A percentile compares a stretch with the other conserved stretches of the same genome.
phyloP scores from a whole-genome alignment of 1,284 basidiomycete species.

The Austroboletus niveus region DNA sequence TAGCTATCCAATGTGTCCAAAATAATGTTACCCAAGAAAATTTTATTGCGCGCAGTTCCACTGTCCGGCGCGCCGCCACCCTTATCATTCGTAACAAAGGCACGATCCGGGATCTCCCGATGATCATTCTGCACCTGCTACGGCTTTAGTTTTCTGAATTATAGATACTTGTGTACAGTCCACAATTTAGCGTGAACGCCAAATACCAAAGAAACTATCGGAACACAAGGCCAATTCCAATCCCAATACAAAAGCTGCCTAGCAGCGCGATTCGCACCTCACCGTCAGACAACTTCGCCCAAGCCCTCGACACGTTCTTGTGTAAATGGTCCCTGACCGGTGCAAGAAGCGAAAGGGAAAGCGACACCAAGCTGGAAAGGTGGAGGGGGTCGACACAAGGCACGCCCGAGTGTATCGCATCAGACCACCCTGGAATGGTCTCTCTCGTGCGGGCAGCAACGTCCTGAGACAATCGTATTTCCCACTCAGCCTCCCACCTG shows the following conservation, averaged over 20 bases:
- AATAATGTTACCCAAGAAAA: too few species aligned
- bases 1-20: too few species aligned
- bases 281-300: constrained; percentile 26
- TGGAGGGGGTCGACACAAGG: constrained; percentile 46
- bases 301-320: constrained; percentile 13
- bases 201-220: constrained; percentile 20
- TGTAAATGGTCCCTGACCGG: constrained; percentile 20
- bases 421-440: constrained; percentile 16
- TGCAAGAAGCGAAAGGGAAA: constrained; percentile 46
- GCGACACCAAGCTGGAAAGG: constrained; percentile 44
- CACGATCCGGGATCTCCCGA: too few species aligned
- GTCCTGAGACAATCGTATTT: constrained; percentile 52
- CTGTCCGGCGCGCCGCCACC: too few species aligned
- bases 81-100: too few species aligned
- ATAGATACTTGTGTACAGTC: neutral
- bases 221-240: constrained; percentile 32
- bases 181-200: neutral
- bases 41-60: too few species aligned
- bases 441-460: constrained; percentile 47
- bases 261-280: constrained; percentile 30
- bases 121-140: too few species aligned
- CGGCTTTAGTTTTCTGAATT: too few species aligned
- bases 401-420: constrained; percentile 5
- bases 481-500: constrained; percentile 65
- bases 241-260: constrained; percentile 34